A percentile compares a stretch with the other conserved stretches of the same genome.
Conservation (phyloP, 2,329 filamentous ascomycete species). For the Aureobasidium sp. region DNA sequence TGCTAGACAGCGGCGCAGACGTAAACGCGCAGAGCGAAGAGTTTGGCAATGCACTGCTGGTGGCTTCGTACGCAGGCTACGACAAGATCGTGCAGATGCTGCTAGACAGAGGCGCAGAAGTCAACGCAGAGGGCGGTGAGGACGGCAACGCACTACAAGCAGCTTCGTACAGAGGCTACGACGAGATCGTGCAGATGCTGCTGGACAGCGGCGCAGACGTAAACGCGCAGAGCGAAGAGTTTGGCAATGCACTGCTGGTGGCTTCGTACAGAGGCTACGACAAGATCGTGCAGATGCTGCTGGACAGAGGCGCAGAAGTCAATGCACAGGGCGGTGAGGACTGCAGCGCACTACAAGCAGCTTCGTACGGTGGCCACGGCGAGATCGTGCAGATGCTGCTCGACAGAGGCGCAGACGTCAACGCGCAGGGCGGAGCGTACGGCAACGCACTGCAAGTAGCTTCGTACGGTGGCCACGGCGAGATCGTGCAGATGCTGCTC, state of each 20-base stretch:
- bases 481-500: neutral
- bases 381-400: slow-evolving; percentile 22
- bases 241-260: no score
- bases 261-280: no score
- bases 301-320: no score
- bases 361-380: slow-evolving; percentile 14
- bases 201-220: slow-evolving; percentile 11
- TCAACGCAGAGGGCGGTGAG: slow-evolving; percentile 19
- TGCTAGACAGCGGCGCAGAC: no score
- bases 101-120: slow-evolving; percentile 19
- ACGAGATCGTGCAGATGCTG: slow-evolving; percentile 18
- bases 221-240: no score
- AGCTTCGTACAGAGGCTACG: slow-evolving; percentile 15
- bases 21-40: no score
- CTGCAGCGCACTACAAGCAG: slow-evolving; percentile 18
- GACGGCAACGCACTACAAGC: slow-evolving; percentile 17
- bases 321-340: slow-evolving; percentile 15
- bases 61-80: no score
- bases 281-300: no score
- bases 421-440: slow-evolving; percentile 15
- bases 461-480: neutral
- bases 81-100: slow-evolving; percentile 19
- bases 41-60: no score
- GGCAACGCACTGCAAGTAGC: neutral
- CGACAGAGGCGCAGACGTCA: slow-evolving; percentile 23